Percentiles rank a stretch among this genome's conserved stretches.
Conservation (phyloP, 257 asterid species). For the Nyctanthes arbortristis region DNA sequence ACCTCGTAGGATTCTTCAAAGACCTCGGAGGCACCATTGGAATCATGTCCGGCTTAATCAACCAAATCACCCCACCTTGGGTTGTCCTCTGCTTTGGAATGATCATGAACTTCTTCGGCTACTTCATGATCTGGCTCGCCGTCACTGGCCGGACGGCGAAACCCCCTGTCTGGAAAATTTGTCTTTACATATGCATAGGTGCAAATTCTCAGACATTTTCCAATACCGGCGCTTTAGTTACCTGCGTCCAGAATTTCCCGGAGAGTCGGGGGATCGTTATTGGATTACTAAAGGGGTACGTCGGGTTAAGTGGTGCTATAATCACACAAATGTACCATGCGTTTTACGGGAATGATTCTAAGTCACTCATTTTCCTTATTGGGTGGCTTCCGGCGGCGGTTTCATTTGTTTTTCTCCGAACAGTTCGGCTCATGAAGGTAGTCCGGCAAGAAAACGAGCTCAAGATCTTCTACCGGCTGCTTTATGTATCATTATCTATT, state of each 20-base stretch:
- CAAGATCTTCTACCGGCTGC: constrained; percentile 36
- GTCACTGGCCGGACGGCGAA: constrained; percentile 36
- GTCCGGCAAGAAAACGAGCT: no score
- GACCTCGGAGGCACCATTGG: constrained; percentile 66
- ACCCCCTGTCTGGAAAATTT: constrained; percentile 65
- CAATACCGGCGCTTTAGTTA: constrained; percentile 60
- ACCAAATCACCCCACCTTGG: constrained; percentile 68
- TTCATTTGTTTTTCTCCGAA: constrained; percentile 13
- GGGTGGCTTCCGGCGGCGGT: no score
- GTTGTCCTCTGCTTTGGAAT: constrained; percentile 52
- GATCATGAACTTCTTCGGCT: constrained; percentile 56
- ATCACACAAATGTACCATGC: no score
- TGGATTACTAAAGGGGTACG: constrained; percentile 55
- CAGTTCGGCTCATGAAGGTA: constrained; percentile 32
- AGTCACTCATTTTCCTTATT: no score
- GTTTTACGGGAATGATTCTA: no score
- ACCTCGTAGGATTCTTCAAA: constrained; percentile 57
- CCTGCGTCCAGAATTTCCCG: constrained; percentile 70
- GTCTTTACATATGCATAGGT: constrained; percentile 58
- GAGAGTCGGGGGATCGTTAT: constrained; percentile 58
- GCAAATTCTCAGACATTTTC: constrained; percentile 66
- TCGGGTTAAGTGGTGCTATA: no score
- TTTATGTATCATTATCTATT: constrained; percentile 41
- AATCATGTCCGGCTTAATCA: constrained; percentile 50
- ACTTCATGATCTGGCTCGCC: constrained; percentile 72